A percentile compares a stretch with the other conserved stretches of the same genome.
These are phyloP conservation scores for Cenchrus americanus DNA, from an alignment of 176 grass and related monocot genomes.

Conservation along the genomic window DNA sequence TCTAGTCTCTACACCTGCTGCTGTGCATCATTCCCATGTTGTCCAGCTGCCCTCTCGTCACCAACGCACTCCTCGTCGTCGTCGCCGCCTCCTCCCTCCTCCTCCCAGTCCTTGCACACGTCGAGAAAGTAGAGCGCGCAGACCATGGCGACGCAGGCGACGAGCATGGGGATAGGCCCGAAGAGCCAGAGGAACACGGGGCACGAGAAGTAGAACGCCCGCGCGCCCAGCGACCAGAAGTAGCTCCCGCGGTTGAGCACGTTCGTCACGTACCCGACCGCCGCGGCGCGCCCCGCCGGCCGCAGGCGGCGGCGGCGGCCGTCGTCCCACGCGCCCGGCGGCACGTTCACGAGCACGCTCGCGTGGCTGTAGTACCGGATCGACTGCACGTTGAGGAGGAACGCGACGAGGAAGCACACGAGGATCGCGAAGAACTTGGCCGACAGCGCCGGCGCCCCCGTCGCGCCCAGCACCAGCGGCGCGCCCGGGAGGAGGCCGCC, in stretches of 20 bases:
- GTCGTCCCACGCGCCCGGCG: slow-evolving; percentile 26
- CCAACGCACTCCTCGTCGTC: not conserved
- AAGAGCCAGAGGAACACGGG: slow-evolving; percentile 74
- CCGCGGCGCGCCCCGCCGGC: not conserved
- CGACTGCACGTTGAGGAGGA: slow-evolving; percentile 87
- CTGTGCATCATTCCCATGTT: slow-evolving; percentile 6
- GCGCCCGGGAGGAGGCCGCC: slow-evolving; percentile 33
- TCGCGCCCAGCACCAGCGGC: slow-evolving; percentile 47
- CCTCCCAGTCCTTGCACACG: slow-evolving; percentile 34
- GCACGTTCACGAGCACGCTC: slow-evolving; percentile 64
- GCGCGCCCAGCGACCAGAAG: slow-evolving; percentile 71
- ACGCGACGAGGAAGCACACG: slow-evolving; percentile 80
- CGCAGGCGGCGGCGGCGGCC: not conserved
- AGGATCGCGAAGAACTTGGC: slow-evolving; percentile 81
- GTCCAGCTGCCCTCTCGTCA: not conserved
- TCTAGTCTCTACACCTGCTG: slow-evolving; percentile 21
- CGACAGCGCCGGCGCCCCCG: slow-evolving; percentile 22
- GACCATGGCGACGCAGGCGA: slow-evolving; percentile 34
- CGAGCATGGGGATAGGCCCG: slow-evolving; percentile 59
- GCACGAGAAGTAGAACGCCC: slow-evolving; percentile 70
- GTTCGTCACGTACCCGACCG: slow-evolving; percentile 50
- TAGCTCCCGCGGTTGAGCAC: slow-evolving; percentile 61
- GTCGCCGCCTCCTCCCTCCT: not conserved
- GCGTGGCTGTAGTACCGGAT: slow-evolving; percentile 88
- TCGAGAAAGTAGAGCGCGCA: slow-evolving; percentile 58